A percentile compares a stretch with the other conserved stretches of the same genome.
Conservation (phyloP, 108 stramenopile species). For the Aurantiochytrium sp. region DNA sequence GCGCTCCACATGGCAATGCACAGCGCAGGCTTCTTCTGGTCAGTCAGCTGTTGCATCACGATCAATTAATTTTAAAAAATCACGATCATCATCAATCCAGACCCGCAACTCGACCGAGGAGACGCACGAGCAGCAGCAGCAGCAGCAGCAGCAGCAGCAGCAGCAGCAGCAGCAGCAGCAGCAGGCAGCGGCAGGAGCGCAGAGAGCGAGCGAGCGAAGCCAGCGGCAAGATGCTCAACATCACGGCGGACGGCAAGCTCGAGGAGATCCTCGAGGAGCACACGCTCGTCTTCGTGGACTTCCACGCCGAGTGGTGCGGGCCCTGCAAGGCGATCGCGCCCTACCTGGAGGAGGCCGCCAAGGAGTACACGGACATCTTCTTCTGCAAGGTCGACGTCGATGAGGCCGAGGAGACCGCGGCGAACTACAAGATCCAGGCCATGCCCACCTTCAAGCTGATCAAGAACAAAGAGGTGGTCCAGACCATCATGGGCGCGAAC, state of each 20-base stretch:
- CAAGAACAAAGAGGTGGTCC: background rate
- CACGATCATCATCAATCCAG: too few relatives aligned
- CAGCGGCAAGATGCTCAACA: background rate
- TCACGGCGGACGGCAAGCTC: background rate
- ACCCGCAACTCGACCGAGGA: too few relatives aligned
- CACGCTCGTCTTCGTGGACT: conserved; percentile 14
- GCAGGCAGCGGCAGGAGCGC: too few relatives aligned
- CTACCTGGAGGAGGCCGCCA: conserved; percentile 37
- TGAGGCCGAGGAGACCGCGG: conserved; percentile 6
- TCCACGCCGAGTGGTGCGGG: conserved; percentile 51
- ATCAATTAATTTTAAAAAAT: too few relatives aligned
- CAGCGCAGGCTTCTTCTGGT: too few relatives aligned
- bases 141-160: too few relatives aligned
- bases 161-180: too few relatives aligned
- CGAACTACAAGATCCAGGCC: background rate
- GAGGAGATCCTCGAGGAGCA: background rate
- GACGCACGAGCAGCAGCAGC: too few relatives aligned
- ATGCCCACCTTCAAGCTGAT: conserved; percentile 24
- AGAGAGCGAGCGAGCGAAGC: background rate
- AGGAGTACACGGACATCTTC: conserved; percentile 45
- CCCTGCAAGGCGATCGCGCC: conserved; percentile 56
- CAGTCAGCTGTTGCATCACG: too few relatives aligned
- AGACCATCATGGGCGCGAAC: background rate
- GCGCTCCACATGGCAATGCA: too few relatives aligned
- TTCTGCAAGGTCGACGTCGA: conserved; percentile 52